Percentiles rank a stretch among this genome's conserved stretches.
These are phyloP conservation scores for Salix brachista DNA, from an alignment of 345 rosid genomes.

Conservation along the genomic window DNA sequence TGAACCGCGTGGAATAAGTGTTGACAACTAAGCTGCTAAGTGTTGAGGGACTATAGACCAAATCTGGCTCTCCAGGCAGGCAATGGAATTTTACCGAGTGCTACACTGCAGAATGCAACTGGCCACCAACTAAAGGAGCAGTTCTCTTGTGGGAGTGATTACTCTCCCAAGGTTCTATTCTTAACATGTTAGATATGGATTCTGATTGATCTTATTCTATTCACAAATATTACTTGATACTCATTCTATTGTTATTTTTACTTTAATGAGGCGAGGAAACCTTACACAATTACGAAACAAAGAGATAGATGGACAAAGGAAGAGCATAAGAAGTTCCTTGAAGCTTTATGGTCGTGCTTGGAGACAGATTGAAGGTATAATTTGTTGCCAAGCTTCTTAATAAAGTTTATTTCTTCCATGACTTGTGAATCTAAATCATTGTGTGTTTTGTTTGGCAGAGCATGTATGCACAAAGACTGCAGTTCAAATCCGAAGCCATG, in stretches of 20 bases:
- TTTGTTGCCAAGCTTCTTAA: neutral
- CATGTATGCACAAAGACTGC: constrained; percentile 88
- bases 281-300: constrained; percentile 77
- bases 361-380: constrained; percentile 81
- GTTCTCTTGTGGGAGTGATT: constrained; percentile 38
- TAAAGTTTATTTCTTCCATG: neutral
- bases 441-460: constrained; percentile 36
- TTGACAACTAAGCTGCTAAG: neutral
- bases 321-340: constrained; percentile 85
- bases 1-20: too few species aligned
- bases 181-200: neutral
- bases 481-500: constrained; percentile 95
- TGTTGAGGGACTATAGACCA: constrained; percentile 24
- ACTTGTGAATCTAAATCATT: neutral
- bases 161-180: constrained; percentile 56
- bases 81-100: constrained; percentile 27
- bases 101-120: constrained; percentile 15
- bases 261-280: constrained; percentile 58
- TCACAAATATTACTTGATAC: neutral
- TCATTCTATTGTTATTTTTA: neutral
- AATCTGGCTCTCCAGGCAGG: constrained; percentile 17
- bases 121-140: constrained; percentile 35
- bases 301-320: constrained; percentile 91
- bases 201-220: neutral
- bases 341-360: constrained; percentile 88